Evolutionary conservation across 2,329 filamentous ascomycete genomes (phyloP), one percentile per base, ranked within the genome.

Genomic region (Aspergillus arachidicola): DNA sequence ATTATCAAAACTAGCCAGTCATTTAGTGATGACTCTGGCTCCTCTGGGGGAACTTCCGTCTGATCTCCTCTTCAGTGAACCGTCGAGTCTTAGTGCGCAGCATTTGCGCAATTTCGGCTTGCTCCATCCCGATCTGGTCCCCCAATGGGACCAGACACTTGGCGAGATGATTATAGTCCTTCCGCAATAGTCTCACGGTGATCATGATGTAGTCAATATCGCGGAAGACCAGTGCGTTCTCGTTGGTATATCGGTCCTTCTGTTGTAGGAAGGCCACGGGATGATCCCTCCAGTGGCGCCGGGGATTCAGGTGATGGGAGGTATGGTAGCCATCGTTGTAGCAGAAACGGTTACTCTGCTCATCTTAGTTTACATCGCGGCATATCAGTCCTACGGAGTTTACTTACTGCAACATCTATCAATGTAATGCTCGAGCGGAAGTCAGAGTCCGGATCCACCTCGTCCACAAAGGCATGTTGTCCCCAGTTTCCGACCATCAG

Each of bases 401-500:
- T n/a, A 79, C 88, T 79, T 83, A 93, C 91, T 7, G 89, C 83
- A 7, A 94, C 90, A 71, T 94, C 91, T 60, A 94, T 88, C 28
- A 94, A 74, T 0, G 91, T 94, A 67, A 94, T 91, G 75, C 91
- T 93, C 0, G 89, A 92, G 41, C 91, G 84, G 70, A 89, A 94
- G 72, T 94, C 91, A 0, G 90, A 93, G 71, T 91, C 86, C 0
- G 91, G 91, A 68, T 92, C 88, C 14, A 87, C 80, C 23, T 89
- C 86, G 70, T 94, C 91, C 7, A 94, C 91, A 66, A 94, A 89
- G 1, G 91, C 91, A 74, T 94, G 91, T 74, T 94, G 91, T 4
- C 90, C 91, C 90, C 91, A 94, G 73, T 94, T 94, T 1, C 91
- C 91, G 9, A 91, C 83, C 91, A 94, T 94, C 66, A 94, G 76